Evolutionary conservation across 148 eudicot species (phyloP).

Genomic region (Camellia lanceoleosa): DNA sequence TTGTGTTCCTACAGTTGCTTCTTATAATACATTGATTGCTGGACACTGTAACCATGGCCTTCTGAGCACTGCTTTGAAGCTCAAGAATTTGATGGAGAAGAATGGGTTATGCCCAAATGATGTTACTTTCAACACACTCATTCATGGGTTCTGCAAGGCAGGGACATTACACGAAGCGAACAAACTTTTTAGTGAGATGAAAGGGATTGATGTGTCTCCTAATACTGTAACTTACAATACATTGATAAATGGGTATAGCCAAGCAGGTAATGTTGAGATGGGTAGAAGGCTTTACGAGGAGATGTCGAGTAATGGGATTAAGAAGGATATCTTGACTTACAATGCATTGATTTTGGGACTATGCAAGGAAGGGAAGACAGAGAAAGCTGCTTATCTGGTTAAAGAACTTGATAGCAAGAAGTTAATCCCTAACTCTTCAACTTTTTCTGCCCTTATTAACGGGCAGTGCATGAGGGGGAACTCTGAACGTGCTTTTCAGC

Average conservation of each 20-base stretch:
- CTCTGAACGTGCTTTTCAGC: slow-evolving; percentile 65
- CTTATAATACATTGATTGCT: slow-evolving; percentile 30
- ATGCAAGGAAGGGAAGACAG: too few relatives aligned
- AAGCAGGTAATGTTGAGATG: too few relatives aligned
- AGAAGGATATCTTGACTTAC: too few relatives aligned
- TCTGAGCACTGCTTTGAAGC: slow-evolving; percentile 46
- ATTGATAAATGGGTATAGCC: too few relatives aligned
- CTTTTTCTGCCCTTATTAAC: slow-evolving; percentile 70
- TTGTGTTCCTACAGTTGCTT: too few relatives aligned
- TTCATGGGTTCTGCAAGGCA: slow-evolving; percentile 62
- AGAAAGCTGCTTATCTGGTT: too few relatives aligned
- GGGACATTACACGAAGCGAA: slow-evolving; percentile 63
- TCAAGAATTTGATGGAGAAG: slow-evolving; percentile 59
- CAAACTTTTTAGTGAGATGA: slow-evolving; percentile 66
- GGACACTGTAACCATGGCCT: slow-evolving; percentile 59
- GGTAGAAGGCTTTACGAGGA: too few relatives aligned
- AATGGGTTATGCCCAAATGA: slow-evolving; percentile 39
- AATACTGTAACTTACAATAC: not conserved
- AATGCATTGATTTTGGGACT: too few relatives aligned
- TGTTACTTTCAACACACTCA: slow-evolving; percentile 51
- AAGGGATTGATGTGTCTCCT: slow-evolving; percentile 42
- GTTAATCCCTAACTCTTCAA: slow-evolving; percentile 46
- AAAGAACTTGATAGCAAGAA: too few relatives aligned
- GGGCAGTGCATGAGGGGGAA: slow-evolving; percentile 79
- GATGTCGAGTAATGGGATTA: too few relatives aligned